These are phyloP conservation scores for Lipomyces japonicus DNA, from an alignment of 805 yeast genomes.

Conservation along the genomic window DNA sequence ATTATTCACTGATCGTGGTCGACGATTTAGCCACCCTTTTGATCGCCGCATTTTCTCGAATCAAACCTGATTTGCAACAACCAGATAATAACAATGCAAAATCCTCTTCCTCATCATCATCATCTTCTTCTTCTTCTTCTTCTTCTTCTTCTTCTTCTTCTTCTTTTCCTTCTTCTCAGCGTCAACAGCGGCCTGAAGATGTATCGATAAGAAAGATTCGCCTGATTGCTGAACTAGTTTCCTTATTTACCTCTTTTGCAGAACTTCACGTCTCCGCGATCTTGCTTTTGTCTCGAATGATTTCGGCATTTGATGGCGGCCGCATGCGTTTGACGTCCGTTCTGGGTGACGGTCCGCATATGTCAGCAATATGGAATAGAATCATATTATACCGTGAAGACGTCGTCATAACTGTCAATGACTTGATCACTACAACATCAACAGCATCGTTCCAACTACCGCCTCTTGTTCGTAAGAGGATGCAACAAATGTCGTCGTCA, in stretches of 20 bases:
- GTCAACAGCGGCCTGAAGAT: not conserved
- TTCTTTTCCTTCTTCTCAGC: conserved; percentile 1
- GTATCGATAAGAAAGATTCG: not conserved
- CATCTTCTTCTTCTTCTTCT: no score
- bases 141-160: not conserved
- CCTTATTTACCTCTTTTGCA: not conserved
- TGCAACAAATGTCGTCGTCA: not conserved
- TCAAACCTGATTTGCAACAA: no score
- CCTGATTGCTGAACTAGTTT: not conserved
- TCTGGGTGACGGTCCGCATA: conserved; percentile 17
- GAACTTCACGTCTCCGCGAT: not conserved
- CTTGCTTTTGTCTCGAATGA: conserved; percentile 4
- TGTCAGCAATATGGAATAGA: conserved; percentile 17
- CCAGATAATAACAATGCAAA: no score
- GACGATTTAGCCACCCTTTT: conserved; percentile 19
- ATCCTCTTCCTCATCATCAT: no score
- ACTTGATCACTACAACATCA: not conserved
- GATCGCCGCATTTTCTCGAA: conserved; percentile 7
- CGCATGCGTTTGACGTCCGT: not conserved
- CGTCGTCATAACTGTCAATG: conserved; percentile 1
- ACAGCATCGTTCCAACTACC: not conserved
- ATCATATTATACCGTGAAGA: conserved; percentile 19
- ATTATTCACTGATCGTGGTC: conserved; percentile 10
- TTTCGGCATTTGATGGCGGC: not conserved
- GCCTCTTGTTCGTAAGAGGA: not conserved